phyloP scores from a whole-genome alignment of 441 rosid species.

The Omphalea diandra region DNA sequence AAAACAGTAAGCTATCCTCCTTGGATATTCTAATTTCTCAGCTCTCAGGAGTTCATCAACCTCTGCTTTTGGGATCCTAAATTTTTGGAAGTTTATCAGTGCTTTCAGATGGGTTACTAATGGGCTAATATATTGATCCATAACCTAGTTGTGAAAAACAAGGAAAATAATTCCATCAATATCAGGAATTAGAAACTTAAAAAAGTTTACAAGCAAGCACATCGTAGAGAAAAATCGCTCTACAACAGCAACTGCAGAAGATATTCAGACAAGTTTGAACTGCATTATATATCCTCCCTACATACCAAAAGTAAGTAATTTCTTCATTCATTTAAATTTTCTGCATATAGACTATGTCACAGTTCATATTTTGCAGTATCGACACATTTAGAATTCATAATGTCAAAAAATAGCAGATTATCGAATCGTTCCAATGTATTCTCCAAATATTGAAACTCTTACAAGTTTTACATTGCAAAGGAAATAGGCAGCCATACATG shows the following conservation, averaged over 20 bases:
- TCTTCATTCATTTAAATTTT: neutral
- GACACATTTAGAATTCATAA: neutral
- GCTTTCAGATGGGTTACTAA: conserved; percentile 68
- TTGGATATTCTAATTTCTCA: conserved; percentile 68
- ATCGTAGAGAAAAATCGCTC: neutral
- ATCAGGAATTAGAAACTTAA: neutral
- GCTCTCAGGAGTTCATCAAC: conserved; percentile 64
- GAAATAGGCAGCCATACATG: no score
- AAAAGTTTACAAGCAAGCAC: neutral
- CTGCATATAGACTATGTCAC: neutral
- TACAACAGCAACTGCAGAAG: neutral
- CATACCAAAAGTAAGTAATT: neutral
- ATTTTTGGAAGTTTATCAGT: conserved; percentile 72
- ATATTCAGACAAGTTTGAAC: neutral
- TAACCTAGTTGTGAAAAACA: conserved; percentile 44
- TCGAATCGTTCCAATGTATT: neutral
- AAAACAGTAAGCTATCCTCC: conserved; percentile 74
- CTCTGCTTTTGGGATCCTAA: conserved; percentile 61
- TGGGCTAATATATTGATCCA: conserved; percentile 83
- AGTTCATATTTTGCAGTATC: neutral
- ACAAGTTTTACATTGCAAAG: no score
- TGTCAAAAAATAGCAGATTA: neutral
- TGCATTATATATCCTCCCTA: neutral
- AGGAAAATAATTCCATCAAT: neutral
- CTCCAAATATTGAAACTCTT: neutral